These are phyloP conservation scores for Eucalyptus sideroxylon DNA, from an alignment of 345 rosid species.

Conservation along the genomic window DNA sequence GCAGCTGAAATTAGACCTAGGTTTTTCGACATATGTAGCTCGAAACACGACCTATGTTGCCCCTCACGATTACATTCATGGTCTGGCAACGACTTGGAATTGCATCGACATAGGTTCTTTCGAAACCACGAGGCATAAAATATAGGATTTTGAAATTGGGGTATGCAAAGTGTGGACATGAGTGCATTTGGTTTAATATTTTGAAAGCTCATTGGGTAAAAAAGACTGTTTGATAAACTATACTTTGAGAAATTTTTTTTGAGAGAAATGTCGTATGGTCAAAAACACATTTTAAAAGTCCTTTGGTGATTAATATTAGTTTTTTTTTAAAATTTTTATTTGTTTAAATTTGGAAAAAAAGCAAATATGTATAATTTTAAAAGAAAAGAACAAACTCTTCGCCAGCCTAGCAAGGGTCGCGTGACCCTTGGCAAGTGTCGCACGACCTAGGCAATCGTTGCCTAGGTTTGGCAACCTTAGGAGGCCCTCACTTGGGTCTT, in stretches of 20 bases:
- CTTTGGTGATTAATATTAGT: too few relatives aligned
- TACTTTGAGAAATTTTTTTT: rapidly evolving
- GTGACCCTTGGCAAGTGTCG: rapidly evolving
- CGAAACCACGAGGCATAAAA: neutral
- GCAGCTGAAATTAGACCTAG: neutral
- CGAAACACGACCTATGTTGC: neutral
- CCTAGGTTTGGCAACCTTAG: too few relatives aligned
- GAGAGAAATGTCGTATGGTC: rapidly evolving
- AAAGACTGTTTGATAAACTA: too few relatives aligned
- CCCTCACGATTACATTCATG: neutral
- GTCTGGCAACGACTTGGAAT: neutral
- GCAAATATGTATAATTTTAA: too few relatives aligned
- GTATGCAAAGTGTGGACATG: neutral
- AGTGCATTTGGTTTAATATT: too few relatives aligned
- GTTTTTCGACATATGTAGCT: neutral
- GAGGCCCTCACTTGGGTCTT: too few relatives aligned
- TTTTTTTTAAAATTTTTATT: too few relatives aligned
- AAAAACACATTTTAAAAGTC: too few relatives aligned
- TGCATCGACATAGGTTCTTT: neutral
- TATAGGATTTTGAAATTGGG: neutral
- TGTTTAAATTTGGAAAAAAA: too few relatives aligned
- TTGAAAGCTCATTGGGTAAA: too few relatives aligned
- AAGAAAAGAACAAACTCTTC: too few relatives aligned
- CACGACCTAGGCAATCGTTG: rapidly evolving
- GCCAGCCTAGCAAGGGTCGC: rapidly evolving